Evolutionary conservation across 2,329 filamentous ascomycete genomes (phyloP).

Genomic region (Lasiodiplodia gonubiensis): DNA sequence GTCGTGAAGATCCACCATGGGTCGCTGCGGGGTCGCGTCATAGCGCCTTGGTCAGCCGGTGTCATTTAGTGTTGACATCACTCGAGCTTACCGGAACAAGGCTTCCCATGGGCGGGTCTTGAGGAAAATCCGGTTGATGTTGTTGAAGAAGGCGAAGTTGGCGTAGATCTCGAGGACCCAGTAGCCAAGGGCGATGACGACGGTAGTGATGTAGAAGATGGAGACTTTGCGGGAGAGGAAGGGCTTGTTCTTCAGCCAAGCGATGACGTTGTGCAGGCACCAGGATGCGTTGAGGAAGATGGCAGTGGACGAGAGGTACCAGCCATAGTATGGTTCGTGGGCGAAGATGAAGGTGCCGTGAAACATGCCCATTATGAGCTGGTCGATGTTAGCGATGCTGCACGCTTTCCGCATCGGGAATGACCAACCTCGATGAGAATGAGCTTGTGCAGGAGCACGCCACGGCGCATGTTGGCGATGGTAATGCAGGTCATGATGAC

Average conservation of each 20-base stretch:
- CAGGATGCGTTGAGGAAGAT: conserved; percentile 68
- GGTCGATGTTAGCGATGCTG: conserved; percentile 1
- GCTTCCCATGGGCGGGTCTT: conserved; percentile 65
- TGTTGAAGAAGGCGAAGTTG: conserved; percentile 69
- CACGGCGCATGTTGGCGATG: conserved; percentile 55
- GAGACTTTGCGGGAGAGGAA: conserved; percentile 60
- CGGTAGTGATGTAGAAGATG: conserved; percentile 63
- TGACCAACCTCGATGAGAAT: conserved; percentile 54
- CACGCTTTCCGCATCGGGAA: not conserved
- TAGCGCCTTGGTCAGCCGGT: not conserved
- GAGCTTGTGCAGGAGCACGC: conserved; percentile 56
- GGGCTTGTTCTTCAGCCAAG: conserved; percentile 70
- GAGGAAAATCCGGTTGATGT: conserved; percentile 58
- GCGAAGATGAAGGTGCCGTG: conserved; percentile 67
- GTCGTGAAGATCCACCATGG: conserved; percentile 73
- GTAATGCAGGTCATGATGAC: conserved; percentile 57
- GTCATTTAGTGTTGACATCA: not conserved
- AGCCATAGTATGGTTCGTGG: conserved; percentile 62
- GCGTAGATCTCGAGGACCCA: conserved; percentile 70
- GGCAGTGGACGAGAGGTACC: conserved; percentile 67
- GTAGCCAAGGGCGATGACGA: conserved; percentile 65
- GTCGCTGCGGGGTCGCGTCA: conserved; percentile 49
- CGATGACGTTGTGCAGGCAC: conserved; percentile 69
- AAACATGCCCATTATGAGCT: conserved; percentile 62
- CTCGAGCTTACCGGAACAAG: conserved; percentile 57